Evolutionary conservation across 2,329 filamentous ascomycete species (phyloP), one percentile per base, ranked within the genome.

Genomic region (Sphaceloma murrayae): DNA sequence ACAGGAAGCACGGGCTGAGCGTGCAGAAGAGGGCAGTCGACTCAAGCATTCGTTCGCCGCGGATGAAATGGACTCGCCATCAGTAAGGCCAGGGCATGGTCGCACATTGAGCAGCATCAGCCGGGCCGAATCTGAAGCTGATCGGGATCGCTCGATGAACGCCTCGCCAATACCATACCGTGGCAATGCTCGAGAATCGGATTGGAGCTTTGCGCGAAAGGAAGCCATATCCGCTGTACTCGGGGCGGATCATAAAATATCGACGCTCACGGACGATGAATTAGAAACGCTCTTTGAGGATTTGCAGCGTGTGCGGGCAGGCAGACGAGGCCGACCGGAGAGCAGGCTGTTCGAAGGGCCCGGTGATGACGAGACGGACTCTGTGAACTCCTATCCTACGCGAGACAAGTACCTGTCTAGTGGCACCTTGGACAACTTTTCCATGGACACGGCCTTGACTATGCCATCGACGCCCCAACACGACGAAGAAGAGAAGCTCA

Each of bases 321-420:
- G 86, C 3, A 78, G 87, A 16, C 87, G 89, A 49, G 81, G 82
- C 16, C 65, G 70, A 43, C 67, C 72, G 0, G 74, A 78, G 46
- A 72, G 67, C 49, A 63, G 69, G 13, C 55, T 79, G 4, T 67
- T 72, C 38, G 74, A 77, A 32, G 67, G 65, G 10, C 54, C 52
- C 11, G 52, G 52, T 8, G 85, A 89, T 46, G 89, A 95, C 46
- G 91, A 96, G 59, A 78, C 80, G 44, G 91, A 98, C 53, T 95
- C 89, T 0, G 77, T 83, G 36, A 83, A 80, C 19, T 95, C 89
- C 0, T 95, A 88, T 57, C 82, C 86, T 1, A 72, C 88, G 21
- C 75, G 91, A 42, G 91, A 98, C 55, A 96, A 96, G 58, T 96
- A 96, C 62, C 77, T 94, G 67, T 95, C 88, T 2, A 91, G 83